Base-by-base conservation (phyloP, 768 basidiomycete genomes). In the Tricholoma saponaceum region DNA sequence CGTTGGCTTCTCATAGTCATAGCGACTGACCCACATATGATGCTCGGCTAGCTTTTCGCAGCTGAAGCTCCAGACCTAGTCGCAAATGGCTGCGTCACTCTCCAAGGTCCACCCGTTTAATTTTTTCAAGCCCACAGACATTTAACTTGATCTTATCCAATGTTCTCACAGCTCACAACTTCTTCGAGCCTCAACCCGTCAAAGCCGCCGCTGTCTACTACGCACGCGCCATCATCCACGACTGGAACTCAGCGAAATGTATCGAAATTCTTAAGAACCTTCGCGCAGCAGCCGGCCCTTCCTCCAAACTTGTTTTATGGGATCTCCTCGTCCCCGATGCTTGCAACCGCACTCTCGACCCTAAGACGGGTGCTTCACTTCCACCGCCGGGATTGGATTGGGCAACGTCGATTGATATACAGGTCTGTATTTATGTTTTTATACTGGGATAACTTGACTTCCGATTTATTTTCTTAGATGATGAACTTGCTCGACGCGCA, bases 211-310 rank as follows among this genome's bases (percentile, higher is more conserved):
- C 62, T 10, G 52, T 70, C 6, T 71, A 68, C 58, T 66, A 69
- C 60, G 47, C 68, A 18, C 66, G 72, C 20, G 54, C 62, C 6
- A 66, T 73, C 55, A 58, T 73, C 37, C 75, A 76, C 53, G 72
- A 76, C 56, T 72, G 66, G 65, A 51, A 66, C 9, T 62, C 67
- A 41, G 26, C 32, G 22, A 61, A 65, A 22, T 58, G 60, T 4
- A 64, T 63, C n/a, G 58, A 59, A 33, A 73, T 74, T 26, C 59
- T 74, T n/a, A 58, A 60, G 3, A 54, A 67, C 30, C 41, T 68
- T 1, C 63, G 66, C 12, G 58, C 58, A 14, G 70, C 69, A 13
- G 69, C 70, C 2, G 46, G 47, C 35, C 30, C 64, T 0, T 41
- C 39, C 4, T 65, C 68, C 16, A 68, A 66, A 55, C 60, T 72